These are phyloP conservation scores for Macrocystidia cucumis DNA, from an alignment of 1,284 basidiomycete species.

Conservation along the genomic window DNA sequence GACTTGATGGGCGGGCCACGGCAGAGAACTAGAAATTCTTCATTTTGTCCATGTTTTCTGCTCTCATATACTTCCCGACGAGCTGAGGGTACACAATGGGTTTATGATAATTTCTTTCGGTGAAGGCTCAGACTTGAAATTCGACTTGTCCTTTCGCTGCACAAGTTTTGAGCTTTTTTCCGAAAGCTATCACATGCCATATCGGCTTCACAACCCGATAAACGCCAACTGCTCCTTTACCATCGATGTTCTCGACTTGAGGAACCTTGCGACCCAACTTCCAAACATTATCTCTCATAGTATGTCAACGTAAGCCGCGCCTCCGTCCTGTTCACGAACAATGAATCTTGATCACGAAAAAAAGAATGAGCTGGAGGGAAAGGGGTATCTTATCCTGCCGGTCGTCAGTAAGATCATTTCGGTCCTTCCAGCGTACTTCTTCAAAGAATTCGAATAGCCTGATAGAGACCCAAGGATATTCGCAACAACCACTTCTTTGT, in stretches of 20 bases:
- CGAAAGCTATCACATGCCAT: too few relatives aligned
- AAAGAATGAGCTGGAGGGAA: neutral
- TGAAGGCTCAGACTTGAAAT: too few relatives aligned
- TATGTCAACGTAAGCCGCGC: conserved; percentile 34
- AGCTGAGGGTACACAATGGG: too few relatives aligned
- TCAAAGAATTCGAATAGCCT: conserved; percentile 20
- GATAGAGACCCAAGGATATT: conserved; percentile 46
- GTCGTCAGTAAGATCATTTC: conserved; percentile 52
- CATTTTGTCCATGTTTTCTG: too few relatives aligned
- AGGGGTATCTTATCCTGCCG: conserved; percentile 42
- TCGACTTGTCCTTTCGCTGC: too few relatives aligned
- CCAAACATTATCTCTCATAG: conserved; percentile 35
- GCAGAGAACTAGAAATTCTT: too few relatives aligned
- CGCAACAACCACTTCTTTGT: conserved; percentile 35
- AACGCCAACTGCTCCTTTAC: neutral
- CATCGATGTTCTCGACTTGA: conserved; percentile 15
- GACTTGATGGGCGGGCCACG: too few relatives aligned
- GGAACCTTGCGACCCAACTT: conserved; percentile 17
- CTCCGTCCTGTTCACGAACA: conserved; percentile 40
- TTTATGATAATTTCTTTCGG: too few relatives aligned
- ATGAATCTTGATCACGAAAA: conserved; percentile 1
- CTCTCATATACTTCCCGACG: too few relatives aligned
- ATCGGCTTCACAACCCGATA: neutral
- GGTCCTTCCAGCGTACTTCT: conserved; percentile 39
- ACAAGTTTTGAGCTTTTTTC: too few relatives aligned